Evolutionary conservation across 1,284 basidiomycete species (phyloP).

Genomic region (Tilletiaria anomala): DNA sequence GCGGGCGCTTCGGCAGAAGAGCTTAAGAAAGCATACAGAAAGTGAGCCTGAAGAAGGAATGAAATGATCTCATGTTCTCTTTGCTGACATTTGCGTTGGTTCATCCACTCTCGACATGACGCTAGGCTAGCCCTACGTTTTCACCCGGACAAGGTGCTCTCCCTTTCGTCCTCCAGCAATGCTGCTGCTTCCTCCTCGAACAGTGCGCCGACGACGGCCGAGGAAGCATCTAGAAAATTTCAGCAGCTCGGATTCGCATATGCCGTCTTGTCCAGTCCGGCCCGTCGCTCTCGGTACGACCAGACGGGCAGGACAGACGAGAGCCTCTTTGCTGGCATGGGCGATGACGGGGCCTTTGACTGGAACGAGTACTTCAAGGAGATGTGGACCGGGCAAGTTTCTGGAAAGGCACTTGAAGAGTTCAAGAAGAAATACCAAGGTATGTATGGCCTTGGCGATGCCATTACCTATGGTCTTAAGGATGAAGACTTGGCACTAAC

Average conservation of each 20-base stretch:
- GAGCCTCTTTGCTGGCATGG: slow-evolving; percentile 21
- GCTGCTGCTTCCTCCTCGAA: neutral
- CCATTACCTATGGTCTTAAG: neutral
- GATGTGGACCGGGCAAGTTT: slow-evolving; percentile 36
- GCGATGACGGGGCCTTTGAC: slow-evolving; percentile 29
- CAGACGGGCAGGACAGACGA: slow-evolving; percentile 31
- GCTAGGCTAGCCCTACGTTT: slow-evolving; percentile 30
- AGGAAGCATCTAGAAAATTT: slow-evolving; percentile 21
- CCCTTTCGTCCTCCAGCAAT: slow-evolving; percentile 4
- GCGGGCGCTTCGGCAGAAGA: slow-evolving; percentile 16
- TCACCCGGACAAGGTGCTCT: slow-evolving; percentile 36
- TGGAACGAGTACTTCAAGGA: slow-evolving; percentile 39
- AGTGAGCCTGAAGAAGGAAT: slow-evolving; percentile 10
- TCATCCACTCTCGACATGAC: neutral
- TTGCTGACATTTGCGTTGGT: neutral
- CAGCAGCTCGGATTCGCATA: slow-evolving; percentile 38
- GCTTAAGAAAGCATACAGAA: slow-evolving; percentile 33
- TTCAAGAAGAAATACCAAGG: slow-evolving; percentile 32
- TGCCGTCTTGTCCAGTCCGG: slow-evolving; percentile 29
- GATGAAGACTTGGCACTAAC: neutral
- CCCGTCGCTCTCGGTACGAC: slow-evolving; percentile 28
- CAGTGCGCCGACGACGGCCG: slow-evolving; percentile 3
- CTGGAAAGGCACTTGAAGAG: slow-evolving; percentile 21
- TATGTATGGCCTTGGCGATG: slow-evolving; percentile 2
- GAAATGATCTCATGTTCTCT: neutral